Percentiles rank a stretch among this genome's conserved stretches.
These are phyloP conservation scores for Venturia pyrina DNA, from an alignment of 2,329 filamentous ascomycete species.

Conservation along the genomic window DNA sequence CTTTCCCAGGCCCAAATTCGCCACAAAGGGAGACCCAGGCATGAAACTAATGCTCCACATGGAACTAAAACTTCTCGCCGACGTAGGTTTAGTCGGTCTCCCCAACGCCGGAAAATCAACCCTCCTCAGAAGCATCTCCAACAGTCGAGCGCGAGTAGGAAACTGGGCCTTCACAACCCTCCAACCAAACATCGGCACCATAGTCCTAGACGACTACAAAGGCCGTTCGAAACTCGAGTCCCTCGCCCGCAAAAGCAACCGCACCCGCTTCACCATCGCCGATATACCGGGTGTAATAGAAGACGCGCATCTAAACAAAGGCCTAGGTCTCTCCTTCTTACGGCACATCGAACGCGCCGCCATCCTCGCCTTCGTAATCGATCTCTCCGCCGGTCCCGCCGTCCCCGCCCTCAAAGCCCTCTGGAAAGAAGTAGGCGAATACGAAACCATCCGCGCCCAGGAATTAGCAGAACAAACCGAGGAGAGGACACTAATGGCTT, in stretches of 20 bases:
- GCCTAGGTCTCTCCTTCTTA: slow-evolving; percentile 82
- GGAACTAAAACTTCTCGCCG: slow-evolving; percentile 88
- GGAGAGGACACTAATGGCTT: slow-evolving; percentile 43
- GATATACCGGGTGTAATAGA: slow-evolving; percentile 93
- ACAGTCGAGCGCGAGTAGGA: slow-evolving; percentile 79
- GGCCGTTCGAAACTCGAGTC: slow-evolving; percentile 54
- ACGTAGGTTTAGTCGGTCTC: slow-evolving; percentile 87
- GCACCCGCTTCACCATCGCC: slow-evolving; percentile 82
- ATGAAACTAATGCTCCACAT: slow-evolving; percentile 72
- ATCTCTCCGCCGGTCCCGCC: slow-evolving; percentile 70
- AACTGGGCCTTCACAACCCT: slow-evolving; percentile 97
- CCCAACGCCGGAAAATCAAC: slow-evolving; percentile 97
- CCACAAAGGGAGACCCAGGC: slow-evolving; percentile 73
- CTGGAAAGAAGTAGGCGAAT: slow-evolving; percentile 85
- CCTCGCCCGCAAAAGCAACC: slow-evolving; percentile 34
- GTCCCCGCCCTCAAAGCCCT: slow-evolving; percentile 68
- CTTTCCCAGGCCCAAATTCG: slow-evolving; percentile 71
- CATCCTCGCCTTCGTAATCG: slow-evolving; percentile 87
- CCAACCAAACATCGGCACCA: slow-evolving; percentile 89
- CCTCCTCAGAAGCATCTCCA: slow-evolving; percentile 74
- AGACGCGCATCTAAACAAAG: slow-evolving; percentile 83
- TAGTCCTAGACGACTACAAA: slow-evolving; percentile 79
- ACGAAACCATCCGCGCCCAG: slow-evolving; percentile 69
- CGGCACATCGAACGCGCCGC: slow-evolving; percentile 90
- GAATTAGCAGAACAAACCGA: slow-evolving; percentile 56